Conservation (phyloP, 805 yeast species). For the Monosporozyma solicola region DNA sequence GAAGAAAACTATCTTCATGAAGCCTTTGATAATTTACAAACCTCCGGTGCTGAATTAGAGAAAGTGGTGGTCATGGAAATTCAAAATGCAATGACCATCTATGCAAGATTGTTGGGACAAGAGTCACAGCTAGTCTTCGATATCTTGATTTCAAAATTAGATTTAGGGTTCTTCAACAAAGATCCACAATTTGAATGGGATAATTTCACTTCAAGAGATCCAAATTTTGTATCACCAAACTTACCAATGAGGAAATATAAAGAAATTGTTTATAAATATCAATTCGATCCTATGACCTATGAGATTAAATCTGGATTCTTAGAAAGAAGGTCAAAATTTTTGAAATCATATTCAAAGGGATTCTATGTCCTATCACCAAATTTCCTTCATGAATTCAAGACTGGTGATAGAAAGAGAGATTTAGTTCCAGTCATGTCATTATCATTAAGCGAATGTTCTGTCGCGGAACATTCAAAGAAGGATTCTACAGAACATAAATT, state of each 20-base stretch:
- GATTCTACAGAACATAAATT: conserved; percentile 55
- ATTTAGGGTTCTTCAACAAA: conserved; percentile 61
- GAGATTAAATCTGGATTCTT: conserved; percentile 69
- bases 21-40: conserved; percentile 79
- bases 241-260: conserved; percentile 52
- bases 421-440: conserved; percentile 76
- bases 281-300: conserved; percentile 56
- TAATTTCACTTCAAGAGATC: conserved; percentile 63
- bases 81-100: conserved; percentile 69
- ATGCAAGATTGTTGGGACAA: conserved; percentile 60
- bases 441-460: conserved; percentile 66
- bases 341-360: conserved; percentile 84
- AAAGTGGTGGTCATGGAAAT: conserved; percentile 79
- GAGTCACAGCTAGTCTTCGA: conserved; percentile 67
- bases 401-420: conserved; percentile 73
- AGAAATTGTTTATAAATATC: conserved; percentile 59
- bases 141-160: conserved; percentile 54
- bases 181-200: conserved; percentile 87
- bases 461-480: conserved; percentile 75
- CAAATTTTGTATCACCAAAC: conserved; percentile 56
- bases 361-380: conserved; percentile 88
- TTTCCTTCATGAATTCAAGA: conserved; percentile 82
- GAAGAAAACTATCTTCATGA: conserved; percentile 86
- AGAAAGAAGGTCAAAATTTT: conserved; percentile 84
- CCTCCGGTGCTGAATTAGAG: conserved; percentile 81